Base-by-base conservation (phyloP, 441 rosid genomes). In the Adansonia gregorii region DNA sequence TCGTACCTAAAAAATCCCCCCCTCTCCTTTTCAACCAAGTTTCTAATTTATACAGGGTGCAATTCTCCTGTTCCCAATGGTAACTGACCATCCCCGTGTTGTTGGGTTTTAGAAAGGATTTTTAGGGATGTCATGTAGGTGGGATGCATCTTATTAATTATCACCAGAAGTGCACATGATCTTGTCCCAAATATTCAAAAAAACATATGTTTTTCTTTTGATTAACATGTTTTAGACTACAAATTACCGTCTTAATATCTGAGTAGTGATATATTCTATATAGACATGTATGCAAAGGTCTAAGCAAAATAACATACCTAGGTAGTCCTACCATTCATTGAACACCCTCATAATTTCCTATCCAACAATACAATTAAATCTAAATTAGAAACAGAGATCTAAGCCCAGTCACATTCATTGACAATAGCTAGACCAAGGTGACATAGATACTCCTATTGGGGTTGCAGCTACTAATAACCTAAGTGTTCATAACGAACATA, bases 381-480 rank as follows among this genome's bases (percentile, higher is more conserved):
- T 63, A 14, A 19, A 63, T 63, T 46, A 63, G 75, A 54, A n/a
- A n/a, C 14, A 72, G 45, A 72, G 15, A 72, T 2, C 31, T 43
- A n/a, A 17, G 51, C 19, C 3, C 41, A 17, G 11, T 20, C 17
- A 56, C 24, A 12, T 67, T 41, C 54, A 72, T 31, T n/a, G 49
- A 35, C 27, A n/a, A 31, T 15, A 0, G 4, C 39, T 70, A 39
- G 22, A 10, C 19, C 20, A 7, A 56, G 61, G 10, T 19, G 2
- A 6, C 27, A 58, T 19, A 58, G 64, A 59, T 3, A 59, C 15
- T 20, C 54, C 3, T 20, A n/a, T 4, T 43, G n/a, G 15, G 24
- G 17, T 45, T 9, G 6, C 12, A 48, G 19, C 3, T 22, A 48
- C 56, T 22, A 14, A 49, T 58, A 24, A 14, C 43, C 17, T 45